These are phyloP conservation scores for Amphichorda felina DNA, from an alignment of 2,329 filamentous ascomycete species.

Conservation along the genomic window DNA sequence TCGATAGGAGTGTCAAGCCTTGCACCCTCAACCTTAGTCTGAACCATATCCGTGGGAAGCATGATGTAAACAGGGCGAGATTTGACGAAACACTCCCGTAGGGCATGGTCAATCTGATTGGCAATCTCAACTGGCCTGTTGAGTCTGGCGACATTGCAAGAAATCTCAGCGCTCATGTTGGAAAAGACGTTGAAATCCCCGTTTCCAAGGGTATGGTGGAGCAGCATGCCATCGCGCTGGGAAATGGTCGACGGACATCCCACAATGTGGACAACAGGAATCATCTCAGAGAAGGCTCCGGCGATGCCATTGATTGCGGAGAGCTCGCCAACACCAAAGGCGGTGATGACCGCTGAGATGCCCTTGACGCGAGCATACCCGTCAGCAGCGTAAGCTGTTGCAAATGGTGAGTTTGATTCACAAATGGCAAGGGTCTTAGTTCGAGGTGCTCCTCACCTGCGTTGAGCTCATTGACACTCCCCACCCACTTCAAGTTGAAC, in stretches of 20 bases:
- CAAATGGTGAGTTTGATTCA: conserved; percentile 6
- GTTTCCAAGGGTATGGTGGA: conserved; percentile 62
- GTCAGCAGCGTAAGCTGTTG: conserved; percentile 61
- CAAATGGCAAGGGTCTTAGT: not conserved
- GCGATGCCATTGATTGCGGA: conserved; percentile 64
- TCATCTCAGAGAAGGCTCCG: conserved; percentile 62
- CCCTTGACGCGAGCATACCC: conserved; percentile 66
- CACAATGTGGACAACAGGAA: conserved; percentile 60
- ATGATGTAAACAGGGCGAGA: conserved; percentile 76
- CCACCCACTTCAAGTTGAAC: conserved; percentile 50
- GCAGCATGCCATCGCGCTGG: conserved; percentile 33
- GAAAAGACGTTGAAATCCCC: conserved; percentile 76
- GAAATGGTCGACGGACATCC: conserved; percentile 36
- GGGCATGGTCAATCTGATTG: conserved; percentile 63
- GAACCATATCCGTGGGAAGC: conserved; percentile 70
- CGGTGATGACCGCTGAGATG: conserved; percentile 59
- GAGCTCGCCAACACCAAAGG: conserved; percentile 65
- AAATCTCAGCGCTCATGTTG: conserved; percentile 64
- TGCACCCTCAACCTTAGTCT: conserved; percentile 63
- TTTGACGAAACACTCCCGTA: conserved; percentile 61
- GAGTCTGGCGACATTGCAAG: conserved; percentile 59
- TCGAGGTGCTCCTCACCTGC: conserved; percentile 34
- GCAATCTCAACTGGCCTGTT: conserved; percentile 60
- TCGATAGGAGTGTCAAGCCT: conserved; percentile 61
- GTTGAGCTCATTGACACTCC: conserved; percentile 63